Conservation (phyloP, 305 asterid genomes). For the Solanum chacoense region DNA sequence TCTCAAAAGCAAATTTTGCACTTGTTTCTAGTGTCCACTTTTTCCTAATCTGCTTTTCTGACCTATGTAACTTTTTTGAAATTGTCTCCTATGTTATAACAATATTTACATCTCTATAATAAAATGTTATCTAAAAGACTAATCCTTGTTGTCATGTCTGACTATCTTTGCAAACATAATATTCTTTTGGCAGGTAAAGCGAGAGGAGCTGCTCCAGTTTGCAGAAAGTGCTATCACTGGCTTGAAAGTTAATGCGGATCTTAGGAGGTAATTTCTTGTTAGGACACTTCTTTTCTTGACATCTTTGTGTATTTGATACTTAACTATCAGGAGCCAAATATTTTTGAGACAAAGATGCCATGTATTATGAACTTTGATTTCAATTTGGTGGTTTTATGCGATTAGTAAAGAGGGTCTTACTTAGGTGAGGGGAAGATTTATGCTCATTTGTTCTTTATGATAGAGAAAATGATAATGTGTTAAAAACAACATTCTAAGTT, state of each 20-base stretch:
- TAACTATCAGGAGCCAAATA: background rate
- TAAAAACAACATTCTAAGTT: background rate
- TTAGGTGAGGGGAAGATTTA: background rate
- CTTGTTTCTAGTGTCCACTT: background rate
- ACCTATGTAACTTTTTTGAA: background rate
- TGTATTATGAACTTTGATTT: background rate
- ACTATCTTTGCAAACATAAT: background rate
- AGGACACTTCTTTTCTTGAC: conserved; percentile 8
- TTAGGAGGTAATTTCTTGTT: conserved; percentile 45
- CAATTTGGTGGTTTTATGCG: background rate
- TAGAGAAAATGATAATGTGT: background rate
- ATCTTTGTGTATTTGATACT: background rate
- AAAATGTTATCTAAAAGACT: background rate
- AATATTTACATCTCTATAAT: background rate
- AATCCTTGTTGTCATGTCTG: background rate
- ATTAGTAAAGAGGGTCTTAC: background rate
- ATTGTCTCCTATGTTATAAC: background rate
- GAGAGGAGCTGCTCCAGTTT: conserved; percentile 95
- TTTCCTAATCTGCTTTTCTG: background rate
- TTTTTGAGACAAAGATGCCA: background rate
- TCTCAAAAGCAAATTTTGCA: background rate
- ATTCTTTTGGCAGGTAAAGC: conserved; percentile 59
- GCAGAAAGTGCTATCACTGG: conserved; percentile 97
- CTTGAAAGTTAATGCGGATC: conserved; percentile 76
- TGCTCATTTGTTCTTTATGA: background rate